Conservation (phyloP, 805 yeast genomes). For the Saturnispora mendoncae region DNA sequence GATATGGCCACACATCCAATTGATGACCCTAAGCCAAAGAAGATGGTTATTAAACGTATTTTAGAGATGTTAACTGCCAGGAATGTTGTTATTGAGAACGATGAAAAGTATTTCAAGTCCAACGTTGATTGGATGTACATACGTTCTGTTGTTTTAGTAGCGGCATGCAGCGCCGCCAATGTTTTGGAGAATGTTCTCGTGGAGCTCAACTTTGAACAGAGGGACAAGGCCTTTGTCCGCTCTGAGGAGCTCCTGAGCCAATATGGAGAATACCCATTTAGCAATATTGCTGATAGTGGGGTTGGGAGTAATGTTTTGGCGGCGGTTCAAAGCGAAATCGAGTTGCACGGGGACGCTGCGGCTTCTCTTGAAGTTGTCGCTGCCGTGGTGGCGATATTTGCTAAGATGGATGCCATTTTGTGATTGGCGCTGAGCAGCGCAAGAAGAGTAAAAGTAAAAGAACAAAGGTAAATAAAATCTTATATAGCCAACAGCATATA, state of each 20-base stretch:
- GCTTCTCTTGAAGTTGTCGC: slow-evolving; percentile 82
- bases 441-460: neutral
- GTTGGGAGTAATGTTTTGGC: slow-evolving; percentile 60
- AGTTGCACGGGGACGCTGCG: slow-evolving; percentile 40
- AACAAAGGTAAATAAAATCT: neutral
- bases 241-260: slow-evolving; percentile 87
- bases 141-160: slow-evolving; percentile 72
- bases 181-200: slow-evolving; percentile 85
- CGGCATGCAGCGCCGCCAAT: slow-evolving; percentile 92
- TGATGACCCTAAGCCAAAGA: slow-evolving; percentile 78
- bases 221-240: slow-evolving; percentile 86
- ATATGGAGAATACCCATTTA: slow-evolving; percentile 79
- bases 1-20: slow-evolving; percentile 99
- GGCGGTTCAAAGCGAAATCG: slow-evolving; percentile 43
- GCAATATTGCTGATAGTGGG: slow-evolving; percentile 48
- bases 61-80: slow-evolving; percentile 62
- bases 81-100: slow-evolving; percentile 47
- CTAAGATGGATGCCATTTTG: slow-evolving; percentile 85
- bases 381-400: slow-evolving; percentile 82
- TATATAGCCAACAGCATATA: neutral
- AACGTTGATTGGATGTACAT: slow-evolving; percentile 59
- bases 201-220: slow-evolving; percentile 69
- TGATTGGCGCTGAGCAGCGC: slow-evolving; percentile 24
- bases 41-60: slow-evolving; percentile 65
- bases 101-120: slow-evolving; percentile 60